Evolutionary conservation across 768 basidiomycete species (phyloP), one percentile per base, ranked within the genome.

Genomic region (Saitozyma sp.): DNA sequence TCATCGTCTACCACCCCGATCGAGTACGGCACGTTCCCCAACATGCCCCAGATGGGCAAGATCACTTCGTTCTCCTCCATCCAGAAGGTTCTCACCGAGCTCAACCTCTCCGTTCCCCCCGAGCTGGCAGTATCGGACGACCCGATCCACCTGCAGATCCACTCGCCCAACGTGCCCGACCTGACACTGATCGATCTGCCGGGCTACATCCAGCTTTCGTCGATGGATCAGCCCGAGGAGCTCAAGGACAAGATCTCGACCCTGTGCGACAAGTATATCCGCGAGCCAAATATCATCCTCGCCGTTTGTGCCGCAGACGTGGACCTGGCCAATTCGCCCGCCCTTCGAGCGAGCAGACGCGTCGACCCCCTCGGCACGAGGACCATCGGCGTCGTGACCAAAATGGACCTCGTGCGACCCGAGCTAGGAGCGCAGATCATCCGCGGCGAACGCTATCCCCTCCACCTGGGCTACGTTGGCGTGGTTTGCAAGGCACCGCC

Each of bases 281-380:
- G 91, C n/a, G 92, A 97, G 77, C 95, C 96, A n/a, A 99, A 99
- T 79, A 92, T 99, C 79, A 89, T 98, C 70, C 86, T 99, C n/a
- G 95, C 96, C 6, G 91, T 99, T 16, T 99, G 96, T 76, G 91
- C 96, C 8, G 96, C 96, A 8, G 94, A 99, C 77, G 96, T 99
- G 59, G 96, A 99, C 81, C 84, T 99, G 11, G 96, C 96, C 63
- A 99, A 99, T 79, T 96, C 93, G 0, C 94, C 96, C 8, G 96
- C 96, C 0, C 82, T 99, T 54, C 84, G 92, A 54, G 93, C 96
- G 0, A 94, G 92, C 78, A 84, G 94, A 48, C 89, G 90, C 66
- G 91, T 98, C 4, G 96, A 99, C 75, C 95, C 95, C 3, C 82
- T 99, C 14, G 96, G 96, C 14, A 82, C 94, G 59, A 87, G 96